Conservation (phyloP, 192 early-diverging fungal genomes). For the Dissophora globulifera region DNA sequence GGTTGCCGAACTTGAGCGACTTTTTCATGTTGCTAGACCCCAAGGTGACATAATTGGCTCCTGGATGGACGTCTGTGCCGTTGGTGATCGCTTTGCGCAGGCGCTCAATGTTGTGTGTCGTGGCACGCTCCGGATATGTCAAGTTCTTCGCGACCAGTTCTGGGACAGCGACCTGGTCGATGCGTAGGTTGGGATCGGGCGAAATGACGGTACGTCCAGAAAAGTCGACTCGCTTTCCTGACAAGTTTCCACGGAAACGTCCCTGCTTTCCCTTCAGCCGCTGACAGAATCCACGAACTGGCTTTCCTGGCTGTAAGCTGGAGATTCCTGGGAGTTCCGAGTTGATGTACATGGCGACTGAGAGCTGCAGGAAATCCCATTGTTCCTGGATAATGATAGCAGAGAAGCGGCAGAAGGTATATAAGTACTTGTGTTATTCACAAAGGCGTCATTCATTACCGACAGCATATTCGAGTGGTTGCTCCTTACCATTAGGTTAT, state of each 20-base stretch:
- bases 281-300: constrained; percentile 90
- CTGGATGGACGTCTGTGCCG: constrained; percentile 91
- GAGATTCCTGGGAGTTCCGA: constrained; percentile 94
- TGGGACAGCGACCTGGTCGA: constrained; percentile 95
- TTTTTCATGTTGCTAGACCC: constrained; percentile 61
- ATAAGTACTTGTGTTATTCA: no score
- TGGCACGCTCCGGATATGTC: constrained; percentile 98
- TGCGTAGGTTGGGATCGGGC: constrained; percentile 97
- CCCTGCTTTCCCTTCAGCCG: constrained; percentile 99
- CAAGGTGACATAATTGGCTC: constrained; percentile 86
- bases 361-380: constrained; percentile 96
- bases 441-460: no score
- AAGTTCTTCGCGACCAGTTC: constrained; percentile 88
- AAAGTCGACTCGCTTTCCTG: constrained; percentile 99
- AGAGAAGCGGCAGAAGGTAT: no score
- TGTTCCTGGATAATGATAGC: constrained; percentile 71
- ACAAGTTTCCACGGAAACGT: constrained; percentile 98
- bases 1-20: constrained; percentile 81
- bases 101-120: constrained; percentile 84
- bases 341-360: constrained; percentile 97
- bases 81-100: constrained; percentile 82
- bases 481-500: constrained; percentile 71
- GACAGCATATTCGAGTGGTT: no score
- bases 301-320: constrained; percentile 67
- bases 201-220: constrained; percentile 99